A percentile compares a stretch with the other conserved stretches of the same genome.
Conservation (phyloP, 805 yeast genomes). For the Lachancea waltii region DNA sequence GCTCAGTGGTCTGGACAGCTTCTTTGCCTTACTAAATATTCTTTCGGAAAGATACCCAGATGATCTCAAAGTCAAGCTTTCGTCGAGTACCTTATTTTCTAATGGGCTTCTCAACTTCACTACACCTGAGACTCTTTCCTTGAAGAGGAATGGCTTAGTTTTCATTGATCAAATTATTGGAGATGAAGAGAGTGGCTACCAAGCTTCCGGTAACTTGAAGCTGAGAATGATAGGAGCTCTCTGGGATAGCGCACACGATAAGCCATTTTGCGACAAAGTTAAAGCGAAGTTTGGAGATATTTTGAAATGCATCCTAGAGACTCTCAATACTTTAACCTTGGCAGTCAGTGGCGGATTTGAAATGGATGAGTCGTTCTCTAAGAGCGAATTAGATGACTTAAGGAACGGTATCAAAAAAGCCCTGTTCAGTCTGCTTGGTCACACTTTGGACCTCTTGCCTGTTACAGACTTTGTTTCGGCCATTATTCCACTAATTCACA, state of each 20-base stretch:
- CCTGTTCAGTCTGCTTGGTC: constrained; percentile 45
- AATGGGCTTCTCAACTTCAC: constrained; percentile 48
- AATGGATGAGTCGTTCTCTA: constrained; percentile 18
- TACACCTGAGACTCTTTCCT: constrained; percentile 40
- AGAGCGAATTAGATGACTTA: constrained; percentile 16
- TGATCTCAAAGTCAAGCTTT: constrained; percentile 33
- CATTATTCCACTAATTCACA: constrained; percentile 38
- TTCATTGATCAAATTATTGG: constrained; percentile 49
- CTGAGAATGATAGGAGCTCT: constrained; percentile 48
- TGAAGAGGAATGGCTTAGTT: constrained; percentile 47
- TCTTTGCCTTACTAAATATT: constrained; percentile 35
- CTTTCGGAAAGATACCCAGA: constrained; percentile 42
- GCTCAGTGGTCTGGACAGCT: constrained; percentile 46
- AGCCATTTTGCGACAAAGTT: constrained; percentile 13
- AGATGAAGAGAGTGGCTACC: constrained; percentile 31
- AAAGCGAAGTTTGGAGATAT: constrained; percentile 23
- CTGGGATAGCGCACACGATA: constrained; percentile 33
- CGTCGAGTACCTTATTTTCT: constrained; percentile 56
- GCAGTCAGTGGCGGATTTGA: constrained; percentile 6
- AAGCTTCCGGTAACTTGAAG: constrained; percentile 36
- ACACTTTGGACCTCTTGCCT: constrained; percentile 66
- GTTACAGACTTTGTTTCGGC: constrained; percentile 64
- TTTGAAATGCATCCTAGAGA: constrained; percentile 21
- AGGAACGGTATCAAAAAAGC: constrained; percentile 33
- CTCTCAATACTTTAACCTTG: constrained; percentile 10